Conservation (phyloP, 805 yeast species). For the Helenozyma baotianmanensis region DNA sequence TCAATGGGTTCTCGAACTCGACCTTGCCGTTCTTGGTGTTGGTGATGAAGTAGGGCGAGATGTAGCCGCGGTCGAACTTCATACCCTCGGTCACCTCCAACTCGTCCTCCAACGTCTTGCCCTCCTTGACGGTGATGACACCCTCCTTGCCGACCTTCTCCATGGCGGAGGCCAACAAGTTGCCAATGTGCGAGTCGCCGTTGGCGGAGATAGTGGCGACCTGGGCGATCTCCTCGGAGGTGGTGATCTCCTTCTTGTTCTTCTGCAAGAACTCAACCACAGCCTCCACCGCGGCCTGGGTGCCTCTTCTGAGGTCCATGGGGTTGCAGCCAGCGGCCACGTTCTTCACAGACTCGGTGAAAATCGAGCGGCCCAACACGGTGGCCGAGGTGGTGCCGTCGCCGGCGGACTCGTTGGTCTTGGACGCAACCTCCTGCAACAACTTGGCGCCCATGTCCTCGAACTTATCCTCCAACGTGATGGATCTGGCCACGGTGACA, state of each 20-base stretch:
- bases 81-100: conserved; percentile 96
- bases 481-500: conserved; percentile 90
- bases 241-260: conserved; percentile 89
- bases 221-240: conserved; percentile 93
- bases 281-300: conserved; percentile 94
- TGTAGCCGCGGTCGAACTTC: conserved; percentile 96
- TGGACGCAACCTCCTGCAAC: conserved; percentile 93
- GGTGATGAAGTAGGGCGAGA: conserved; percentile 94
- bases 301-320: conserved; percentile 95
- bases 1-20: conserved; percentile 89
- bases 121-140: conserved; percentile 96
- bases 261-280: conserved; percentile 78
- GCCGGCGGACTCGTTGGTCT: conserved; percentile 96
- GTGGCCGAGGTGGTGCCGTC: conserved; percentile 99
- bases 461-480: conserved; percentile 79
- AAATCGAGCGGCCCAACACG: conserved; percentile 90
- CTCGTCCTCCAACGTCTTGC: conserved; percentile 94
- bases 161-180: conserved; percentile 89
- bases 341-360: conserved; percentile 91
- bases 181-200: conserved; percentile 91
- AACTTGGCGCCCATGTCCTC: conserved; percentile 96
- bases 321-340: conserved; percentile 99
- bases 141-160: conserved; percentile 99
- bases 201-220: conserved; percentile 98
- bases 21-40: conserved; percentile 90